A percentile compares a stretch with the other conserved stretches of the same genome.
Evolutionary conservation across 2,329 filamentous ascomycete species (phyloP).

Genomic region (Pseudocercospora fuligena): DNA sequence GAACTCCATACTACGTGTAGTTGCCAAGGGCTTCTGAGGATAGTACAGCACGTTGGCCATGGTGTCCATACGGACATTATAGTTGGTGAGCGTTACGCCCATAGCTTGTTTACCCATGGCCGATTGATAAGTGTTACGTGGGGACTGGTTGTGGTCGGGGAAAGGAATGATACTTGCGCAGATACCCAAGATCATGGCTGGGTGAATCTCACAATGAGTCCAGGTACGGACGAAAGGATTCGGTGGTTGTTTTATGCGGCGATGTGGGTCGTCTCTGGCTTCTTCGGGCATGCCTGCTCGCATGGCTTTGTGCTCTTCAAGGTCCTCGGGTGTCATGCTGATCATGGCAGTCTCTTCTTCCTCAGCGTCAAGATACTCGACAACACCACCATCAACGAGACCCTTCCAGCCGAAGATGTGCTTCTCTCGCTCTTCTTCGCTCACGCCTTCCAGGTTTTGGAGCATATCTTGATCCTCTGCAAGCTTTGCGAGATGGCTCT

Average conservation of each 20-base stretch:
- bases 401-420: conserved; percentile 85
- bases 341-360: conserved; percentile 99
- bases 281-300: conserved; percentile 50
- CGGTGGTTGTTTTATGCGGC: conserved; percentile 83
- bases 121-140: conserved; percentile 87
- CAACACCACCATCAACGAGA: conserved; percentile 79
- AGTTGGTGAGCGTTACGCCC: conserved; percentile 98
- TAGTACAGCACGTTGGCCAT: conserved; percentile 99
- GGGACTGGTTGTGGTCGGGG: conserved; percentile 97
- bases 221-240: conserved; percentile 89
- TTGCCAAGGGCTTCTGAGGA: conserved; percentile 94
- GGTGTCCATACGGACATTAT: conserved; percentile 95
- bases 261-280: conserved; percentile 74
- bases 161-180: conserved; percentile 99
- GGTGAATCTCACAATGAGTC: conserved; percentile 99
- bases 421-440: conserved; percentile 61
- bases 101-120: conserved; percentile 99
- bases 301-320: conserved; percentile 64
- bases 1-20: conserved; percentile 97
- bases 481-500: conserved; percentile 79
- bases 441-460: conserved; percentile 50
- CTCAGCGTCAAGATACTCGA: conserved; percentile 96
- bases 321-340: conserved; percentile 95
- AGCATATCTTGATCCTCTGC: conserved; percentile 69
- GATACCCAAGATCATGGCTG: conserved; percentile 97